Conservation (phyloP, 106 monocot genomes). For the Agapanthus africanus region DNA sequence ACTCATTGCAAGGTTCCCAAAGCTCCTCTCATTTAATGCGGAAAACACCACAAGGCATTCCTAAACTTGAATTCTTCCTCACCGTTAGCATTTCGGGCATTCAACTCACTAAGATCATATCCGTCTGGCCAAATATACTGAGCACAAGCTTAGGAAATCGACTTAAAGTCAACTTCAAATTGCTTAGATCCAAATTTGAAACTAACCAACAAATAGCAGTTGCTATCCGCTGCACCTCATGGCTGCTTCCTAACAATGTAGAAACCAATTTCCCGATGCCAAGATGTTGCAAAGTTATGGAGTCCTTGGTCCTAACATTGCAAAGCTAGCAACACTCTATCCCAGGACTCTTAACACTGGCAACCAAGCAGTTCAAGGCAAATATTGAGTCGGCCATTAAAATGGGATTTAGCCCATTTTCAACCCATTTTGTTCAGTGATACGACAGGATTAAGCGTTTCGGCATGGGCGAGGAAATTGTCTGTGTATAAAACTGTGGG, state of each 20-base stretch:
- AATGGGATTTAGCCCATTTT: slow-evolving; percentile 26
- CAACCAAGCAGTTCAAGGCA: slow-evolving; percentile 4
- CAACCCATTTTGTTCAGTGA: slow-evolving; percentile 15
- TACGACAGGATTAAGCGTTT: not conserved
- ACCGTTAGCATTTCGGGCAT: slow-evolving; percentile 10
- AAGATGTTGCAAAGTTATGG: slow-evolving; percentile 18
- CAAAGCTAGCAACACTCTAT: not conserved
- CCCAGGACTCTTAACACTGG: slow-evolving; percentile 8
- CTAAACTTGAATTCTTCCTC: slow-evolving; percentile 42
- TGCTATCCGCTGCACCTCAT: slow-evolving; percentile 3
- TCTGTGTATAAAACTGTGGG: slow-evolving; percentile 31
- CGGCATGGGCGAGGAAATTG: slow-evolving; percentile 33
- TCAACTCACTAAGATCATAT: slow-evolving; percentile 16
- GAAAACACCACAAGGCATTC: slow-evolving; percentile 13
- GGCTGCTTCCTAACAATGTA: slow-evolving; percentile 13
- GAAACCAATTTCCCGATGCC: slow-evolving; percentile 19
- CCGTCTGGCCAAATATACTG: slow-evolving; percentile 9
- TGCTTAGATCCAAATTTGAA: slow-evolving; percentile 21
- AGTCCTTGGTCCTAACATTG: slow-evolving; percentile 14
- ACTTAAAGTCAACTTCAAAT: slow-evolving; percentile 1
- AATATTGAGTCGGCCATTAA: slow-evolving; percentile 4
- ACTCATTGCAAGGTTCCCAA: slow-evolving; percentile 17
- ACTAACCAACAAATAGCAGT: not conserved
- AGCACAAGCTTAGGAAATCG: slow-evolving; percentile 5
- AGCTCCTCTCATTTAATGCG: not conserved